A percentile compares a stretch with the other conserved stretches of the same genome.
Conservation (phyloP, 805 yeast species). For the Wickerhamomyces chaumierensis region DNA sequence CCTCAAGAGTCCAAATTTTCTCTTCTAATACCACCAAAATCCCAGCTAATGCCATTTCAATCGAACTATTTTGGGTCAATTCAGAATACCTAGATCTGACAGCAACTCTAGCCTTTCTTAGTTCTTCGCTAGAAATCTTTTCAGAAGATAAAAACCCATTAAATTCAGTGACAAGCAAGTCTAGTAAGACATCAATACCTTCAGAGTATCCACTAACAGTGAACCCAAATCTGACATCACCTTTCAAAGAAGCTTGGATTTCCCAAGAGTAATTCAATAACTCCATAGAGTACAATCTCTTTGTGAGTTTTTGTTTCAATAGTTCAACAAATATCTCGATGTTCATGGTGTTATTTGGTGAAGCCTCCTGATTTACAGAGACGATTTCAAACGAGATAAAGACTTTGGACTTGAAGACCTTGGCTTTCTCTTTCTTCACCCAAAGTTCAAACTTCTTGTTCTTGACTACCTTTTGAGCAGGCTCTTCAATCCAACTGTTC, state of each 20-base stretch:
- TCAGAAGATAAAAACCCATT: conserved; percentile 10
- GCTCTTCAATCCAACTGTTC: conserved; percentile 12
- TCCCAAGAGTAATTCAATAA: conserved; percentile 48
- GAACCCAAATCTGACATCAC: conserved; percentile 41
- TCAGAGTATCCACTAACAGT: conserved; percentile 40
- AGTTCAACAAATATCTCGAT: conserved; percentile 43
- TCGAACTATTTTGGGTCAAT: conserved; percentile 31
- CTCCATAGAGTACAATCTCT: conserved; percentile 40
- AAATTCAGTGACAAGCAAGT: conserved; percentile 23
- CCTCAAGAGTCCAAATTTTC: conserved; percentile 40
- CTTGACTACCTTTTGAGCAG: conserved; percentile 27
- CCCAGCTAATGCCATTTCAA: conserved; percentile 38
- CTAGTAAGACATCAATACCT: conserved; percentile 26
- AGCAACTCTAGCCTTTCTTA: conserved; percentile 35
- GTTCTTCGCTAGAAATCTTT: conserved; percentile 20
- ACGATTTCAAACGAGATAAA: conserved; percentile 36
- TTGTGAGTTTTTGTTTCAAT: conserved; percentile 28
- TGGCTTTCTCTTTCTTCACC: conserved; percentile 29
- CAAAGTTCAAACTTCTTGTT: conserved; percentile 36
- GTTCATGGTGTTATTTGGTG: conserved; percentile 31
- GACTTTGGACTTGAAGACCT: conserved; percentile 20
- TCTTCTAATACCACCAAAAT: conserved; percentile 44
- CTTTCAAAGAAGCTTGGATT: conserved; percentile 39
- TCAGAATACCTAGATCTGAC: conserved; percentile 36
- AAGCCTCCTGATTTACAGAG: conserved; percentile 19